These are phyloP conservation scores for Porcisia deanei DNA, from an alignment of 208 protist genomes.

Conservation along the genomic window DNA sequence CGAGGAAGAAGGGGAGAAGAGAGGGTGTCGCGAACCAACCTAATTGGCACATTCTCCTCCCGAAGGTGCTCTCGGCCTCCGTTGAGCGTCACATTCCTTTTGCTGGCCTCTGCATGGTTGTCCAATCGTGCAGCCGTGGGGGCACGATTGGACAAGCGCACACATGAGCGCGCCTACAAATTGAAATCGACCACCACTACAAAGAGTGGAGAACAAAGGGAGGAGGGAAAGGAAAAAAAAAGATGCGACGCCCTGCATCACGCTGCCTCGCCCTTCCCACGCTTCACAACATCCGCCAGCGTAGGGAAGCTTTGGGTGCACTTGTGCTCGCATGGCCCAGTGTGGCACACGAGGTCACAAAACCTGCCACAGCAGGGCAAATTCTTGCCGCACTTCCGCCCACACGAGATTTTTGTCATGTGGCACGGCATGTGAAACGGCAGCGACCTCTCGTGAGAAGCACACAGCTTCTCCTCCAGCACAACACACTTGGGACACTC, in stretches of 20 bases:
- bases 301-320: slow-evolving; percentile 53
- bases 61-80: neutral
- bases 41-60: neutral
- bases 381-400: slow-evolving; percentile 72
- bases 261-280: slow-evolving; percentile 9
- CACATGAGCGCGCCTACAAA: neutral
- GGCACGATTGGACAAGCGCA: neutral
- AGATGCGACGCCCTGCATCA: neutral
- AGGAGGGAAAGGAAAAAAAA: neutral
- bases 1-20: neutral
- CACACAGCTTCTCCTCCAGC: slow-evolving; percentile 80
- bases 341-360: slow-evolving; percentile 76
- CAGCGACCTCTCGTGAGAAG: slow-evolving; percentile 69
- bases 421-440: slow-evolving; percentile 76
- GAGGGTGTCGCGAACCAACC: neutral
- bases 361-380: slow-evolving; percentile 73
- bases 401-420: slow-evolving; percentile 63
- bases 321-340: slow-evolving; percentile 69
- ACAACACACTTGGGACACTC: slow-evolving; percentile 82
- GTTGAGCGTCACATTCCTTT: neutral
- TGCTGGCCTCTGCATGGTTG: neutral
- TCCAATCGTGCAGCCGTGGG: neutral
- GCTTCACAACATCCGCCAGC: slow-evolving; percentile 28
- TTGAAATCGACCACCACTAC: neutral
- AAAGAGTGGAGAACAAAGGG: neutral